Evolutionary conservation across 108 stramenopile species (phyloP).

Genomic region (Skeletonema menzelii): DNA sequence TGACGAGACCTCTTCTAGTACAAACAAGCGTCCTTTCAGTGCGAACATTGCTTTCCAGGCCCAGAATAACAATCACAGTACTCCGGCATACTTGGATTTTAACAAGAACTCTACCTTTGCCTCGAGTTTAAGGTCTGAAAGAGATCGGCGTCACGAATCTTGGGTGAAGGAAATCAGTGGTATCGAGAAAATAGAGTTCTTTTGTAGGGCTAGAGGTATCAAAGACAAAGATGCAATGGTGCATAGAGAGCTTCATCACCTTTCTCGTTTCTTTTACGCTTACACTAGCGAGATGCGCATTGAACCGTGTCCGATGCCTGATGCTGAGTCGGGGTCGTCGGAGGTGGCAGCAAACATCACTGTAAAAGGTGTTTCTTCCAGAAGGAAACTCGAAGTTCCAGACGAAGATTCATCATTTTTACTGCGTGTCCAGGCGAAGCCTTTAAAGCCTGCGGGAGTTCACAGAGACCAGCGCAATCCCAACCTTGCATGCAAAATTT

Average conservation of each 20-base stretch:
- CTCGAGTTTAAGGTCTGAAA: slow-evolving; percentile 68
- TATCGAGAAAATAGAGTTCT: slow-evolving; percentile 31
- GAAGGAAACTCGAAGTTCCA: slow-evolving; percentile 78
- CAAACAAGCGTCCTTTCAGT: not conserved
- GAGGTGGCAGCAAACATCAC: slow-evolving; percentile 47
- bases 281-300: slow-evolving; percentile 69
- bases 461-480: slow-evolving; percentile 76
- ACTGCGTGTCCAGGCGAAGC: slow-evolving; percentile 62
- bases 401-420: slow-evolving; percentile 90
- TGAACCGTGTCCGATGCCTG: slow-evolving; percentile 23
- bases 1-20: not conserved
- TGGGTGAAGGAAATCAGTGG: slow-evolving; percentile 56
- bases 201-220: slow-evolving; percentile 53
- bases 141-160: slow-evolving; percentile 62
- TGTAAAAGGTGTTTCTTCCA: slow-evolving; percentile 58
- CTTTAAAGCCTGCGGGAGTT: slow-evolving; percentile 70
- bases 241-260: slow-evolving; percentile 71
- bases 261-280: slow-evolving; percentile 69
- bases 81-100: slow-evolving; percentile 71
- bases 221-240: slow-evolving; percentile 48
- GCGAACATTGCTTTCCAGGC: slow-evolving; percentile 17
- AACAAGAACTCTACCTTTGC: slow-evolving; percentile 79
- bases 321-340: slow-evolving; percentile 12
- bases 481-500: slow-evolving; percentile 73
- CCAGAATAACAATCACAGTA: slow-evolving; percentile 25